Base-by-base conservation (phyloP, 805 yeast genomes). In the Lachancea kluyveri region DNA sequence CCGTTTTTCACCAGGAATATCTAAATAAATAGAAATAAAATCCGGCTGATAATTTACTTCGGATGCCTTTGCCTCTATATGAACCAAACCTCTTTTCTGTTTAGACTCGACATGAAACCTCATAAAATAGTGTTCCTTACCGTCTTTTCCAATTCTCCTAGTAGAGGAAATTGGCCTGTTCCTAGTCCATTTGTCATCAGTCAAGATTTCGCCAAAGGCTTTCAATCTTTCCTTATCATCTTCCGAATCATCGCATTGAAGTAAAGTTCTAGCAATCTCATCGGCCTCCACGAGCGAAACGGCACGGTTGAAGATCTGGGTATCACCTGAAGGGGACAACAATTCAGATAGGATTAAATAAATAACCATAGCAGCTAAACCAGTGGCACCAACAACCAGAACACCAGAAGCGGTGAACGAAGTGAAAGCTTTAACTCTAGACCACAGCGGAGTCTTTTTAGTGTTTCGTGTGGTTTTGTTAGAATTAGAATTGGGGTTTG, bases 241-340 rank as follows among this genome's bases (percentile, higher is more conserved):
- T 3, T 46, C 56, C 2, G 60, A 50, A 27, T 57, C 59, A 11
- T 63, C 47, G 40, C 79, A 68, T 17, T 72, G 70, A 22, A 88
- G 62, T 18, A 77, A 54, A 41, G 65, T 60, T 44, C 77, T 77
- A 3, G 81, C 78, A 22, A 55, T 57, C 29, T 68, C 68, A 54
- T 80, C 84, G 37, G 78, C 65, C 51, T 88, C 90, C 22, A 86
- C 72, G 46, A 83, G 60, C 8, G 74, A 70, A 19, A 87, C 87
- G 2, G 94, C 94, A 45, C 85, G 73, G 60, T 88, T 87, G 65
- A 88, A 88, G 2, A 94, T 75, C 42, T 80, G 82, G 0, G 95
- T 88, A 52, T 88, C 96, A 15, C 95, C 94, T 1, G 94, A 79
- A 7, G 96, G 96, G 28, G 88, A 71, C 43, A 85, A 75, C 19